Conservation (phyloP, 2,329 filamentous ascomycete species). For the Pestalotiopsis sp. region DNA sequence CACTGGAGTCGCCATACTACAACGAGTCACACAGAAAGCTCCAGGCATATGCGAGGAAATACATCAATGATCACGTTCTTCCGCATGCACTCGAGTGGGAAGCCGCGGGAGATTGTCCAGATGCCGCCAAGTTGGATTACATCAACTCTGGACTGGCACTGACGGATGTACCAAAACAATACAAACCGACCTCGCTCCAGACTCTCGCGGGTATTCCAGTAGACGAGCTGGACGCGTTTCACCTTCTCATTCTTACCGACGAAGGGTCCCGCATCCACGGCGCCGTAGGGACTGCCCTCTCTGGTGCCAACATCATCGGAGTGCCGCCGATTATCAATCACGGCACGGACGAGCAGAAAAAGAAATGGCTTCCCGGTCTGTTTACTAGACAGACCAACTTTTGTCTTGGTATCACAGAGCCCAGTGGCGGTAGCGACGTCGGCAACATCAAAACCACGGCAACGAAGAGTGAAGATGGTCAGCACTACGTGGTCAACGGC, state of each 20-base stretch:
- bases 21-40: slow-evolving; percentile 58
- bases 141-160: slow-evolving; percentile 35
- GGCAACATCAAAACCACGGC: slow-evolving; percentile 63
- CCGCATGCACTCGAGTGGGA: slow-evolving; percentile 66
- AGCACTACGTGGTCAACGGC: slow-evolving; percentile 61
- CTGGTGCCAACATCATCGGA: slow-evolving; percentile 52
- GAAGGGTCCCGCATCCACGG: slow-evolving; percentile 45
- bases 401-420: slow-evolving; percentile 30
- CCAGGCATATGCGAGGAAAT: slow-evolving; percentile 56
- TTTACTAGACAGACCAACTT: slow-evolving; percentile 48
- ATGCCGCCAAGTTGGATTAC: slow-evolving; percentile 34
- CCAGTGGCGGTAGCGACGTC: slow-evolving; percentile 59
- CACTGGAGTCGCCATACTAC: slow-evolving; percentile 54
- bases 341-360: slow-evolving; percentile 26
- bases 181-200: slow-evolving; percentile 36
- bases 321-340: slow-evolving; percentile 25
- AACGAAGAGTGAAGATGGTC: slow-evolving; percentile 37
- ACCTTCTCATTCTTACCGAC: slow-evolving; percentile 36
- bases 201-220: slow-evolving; percentile 43
- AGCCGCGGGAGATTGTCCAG: slow-evolving; percentile 50
- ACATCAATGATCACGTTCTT: slow-evolving; percentile 57
- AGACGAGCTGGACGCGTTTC: slow-evolving; percentile 37
- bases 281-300: slow-evolving; percentile 55
- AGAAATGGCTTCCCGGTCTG: slow-evolving; percentile 39
- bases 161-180: slow-evolving; percentile 31